Percentiles rank a stretch among this genome's conserved stretches.
phyloP scores from a whole-genome alignment of 2,329 filamentous ascomycete species.

The Apiospora marii region DNA sequence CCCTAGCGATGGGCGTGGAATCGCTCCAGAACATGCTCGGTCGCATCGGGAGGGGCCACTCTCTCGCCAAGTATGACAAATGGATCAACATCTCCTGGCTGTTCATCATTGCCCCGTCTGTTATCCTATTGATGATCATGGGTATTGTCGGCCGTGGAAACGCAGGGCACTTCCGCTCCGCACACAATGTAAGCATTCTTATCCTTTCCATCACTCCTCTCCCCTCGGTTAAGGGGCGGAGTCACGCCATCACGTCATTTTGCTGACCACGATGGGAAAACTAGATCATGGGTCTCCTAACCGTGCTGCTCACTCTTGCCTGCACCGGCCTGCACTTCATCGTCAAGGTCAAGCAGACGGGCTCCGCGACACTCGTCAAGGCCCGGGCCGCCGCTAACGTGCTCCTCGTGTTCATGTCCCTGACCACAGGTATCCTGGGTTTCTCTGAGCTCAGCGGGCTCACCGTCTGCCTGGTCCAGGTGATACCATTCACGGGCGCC shows the following conservation, averaged over 20 bases:
- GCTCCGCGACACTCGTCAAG: slow-evolving; percentile 24
- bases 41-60: slow-evolving; percentile 33
- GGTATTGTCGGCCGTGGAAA: slow-evolving; percentile 36
- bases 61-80: slow-evolving; percentile 36
- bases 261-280: not conserved
- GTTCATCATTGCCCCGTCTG: slow-evolving; percentile 36
- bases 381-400: slow-evolving; percentile 37
- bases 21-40: slow-evolving; percentile 38
- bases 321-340: slow-evolving; percentile 37
- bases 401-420: slow-evolving; percentile 36
- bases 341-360: slow-evolving; percentile 31
- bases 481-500: slow-evolving; percentile 39
- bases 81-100: slow-evolving; percentile 39
- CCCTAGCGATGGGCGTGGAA: slow-evolving; percentile 39
- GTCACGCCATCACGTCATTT: not conserved
- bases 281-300: slow-evolving; percentile 41
- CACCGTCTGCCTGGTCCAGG: slow-evolving; percentile 39
- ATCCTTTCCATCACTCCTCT: not conserved
- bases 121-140: slow-evolving; percentile 39
- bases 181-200: slow-evolving; percentile 40
- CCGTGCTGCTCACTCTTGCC: slow-evolving; percentile 36
- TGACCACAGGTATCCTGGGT: slow-evolving; percentile 37
- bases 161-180: slow-evolving; percentile 38
- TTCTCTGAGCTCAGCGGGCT: slow-evolving; percentile 41
- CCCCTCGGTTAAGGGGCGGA: not conserved